Evolutionary conservation across 2,329 filamentous ascomycete species (phyloP).

Genomic region (Elsinoe ampelina): DNA sequence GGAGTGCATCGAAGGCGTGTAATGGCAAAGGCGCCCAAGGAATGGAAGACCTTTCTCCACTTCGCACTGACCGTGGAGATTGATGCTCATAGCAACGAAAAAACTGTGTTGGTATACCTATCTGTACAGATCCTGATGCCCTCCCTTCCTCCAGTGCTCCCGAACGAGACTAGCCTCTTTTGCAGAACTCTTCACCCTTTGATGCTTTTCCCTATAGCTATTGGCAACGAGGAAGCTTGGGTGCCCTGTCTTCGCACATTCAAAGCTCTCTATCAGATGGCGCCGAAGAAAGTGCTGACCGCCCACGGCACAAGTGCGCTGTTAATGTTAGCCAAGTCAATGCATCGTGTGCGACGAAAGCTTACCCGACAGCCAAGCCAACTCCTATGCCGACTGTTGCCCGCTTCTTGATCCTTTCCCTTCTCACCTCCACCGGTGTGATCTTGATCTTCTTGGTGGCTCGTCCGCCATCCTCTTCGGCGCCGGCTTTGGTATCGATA

Average conservation of each 20-base stretch:
- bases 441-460: slow-evolving; percentile 66
- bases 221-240: no score
- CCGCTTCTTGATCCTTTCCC: slow-evolving; percentile 76
- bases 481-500: neutral
- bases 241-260: neutral
- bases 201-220: no score
- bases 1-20: neutral
- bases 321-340: neutral
- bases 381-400: slow-evolving; percentile 79
- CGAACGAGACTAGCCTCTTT: neutral
- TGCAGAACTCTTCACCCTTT: neutral
- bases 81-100: neutral
- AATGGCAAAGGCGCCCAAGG: neutral
- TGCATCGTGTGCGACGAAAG: slow-evolving; percentile 23
- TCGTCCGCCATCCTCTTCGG: slow-evolving; percentile 40
- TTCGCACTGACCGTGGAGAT: neutral
- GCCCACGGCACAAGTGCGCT: neutral
- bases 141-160: neutral
- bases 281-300: slow-evolving; percentile 4
- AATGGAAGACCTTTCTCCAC: neutral
- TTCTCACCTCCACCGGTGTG: slow-evolving; percentile 68
- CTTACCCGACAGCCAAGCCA: slow-evolving; percentile 84
- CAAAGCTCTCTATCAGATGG: neutral
- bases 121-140: slow-evolving; percentile 10
- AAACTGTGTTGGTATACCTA: slow-evolving; percentile 12